phyloP scores from a whole-genome alignment of 1,139 yeast species.

The Hanseniaspora sp. region DNA sequence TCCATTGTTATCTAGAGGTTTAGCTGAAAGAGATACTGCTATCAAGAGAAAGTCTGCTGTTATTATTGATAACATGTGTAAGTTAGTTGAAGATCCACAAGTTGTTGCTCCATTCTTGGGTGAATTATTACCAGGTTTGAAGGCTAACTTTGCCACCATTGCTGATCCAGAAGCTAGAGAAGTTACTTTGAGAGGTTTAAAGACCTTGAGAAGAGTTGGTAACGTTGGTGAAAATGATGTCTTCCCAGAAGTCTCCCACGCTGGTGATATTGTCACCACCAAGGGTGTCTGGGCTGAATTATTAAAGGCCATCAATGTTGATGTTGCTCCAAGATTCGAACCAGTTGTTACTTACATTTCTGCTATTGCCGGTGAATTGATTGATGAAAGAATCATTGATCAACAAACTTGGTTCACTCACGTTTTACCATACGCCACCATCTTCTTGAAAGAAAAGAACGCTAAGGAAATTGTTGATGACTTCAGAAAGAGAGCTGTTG shows the following conservation, averaged over 20 bases:
- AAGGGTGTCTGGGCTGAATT: conserved; percentile 68
- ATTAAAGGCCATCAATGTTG: conserved; percentile 49
- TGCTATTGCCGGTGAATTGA: conserved; percentile 96
- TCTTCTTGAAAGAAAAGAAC: conserved; percentile 86
- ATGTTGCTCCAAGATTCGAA: conserved; percentile 56
- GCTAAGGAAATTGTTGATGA: conserved; percentile 86
- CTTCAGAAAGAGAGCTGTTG: conserved; percentile 91
- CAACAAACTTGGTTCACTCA: conserved; percentile 83
- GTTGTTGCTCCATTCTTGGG: conserved; percentile 98
- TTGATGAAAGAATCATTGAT: conserved; percentile 94
- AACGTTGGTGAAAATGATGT: conserved; percentile 79
- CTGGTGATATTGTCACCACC: conserved; percentile 90
- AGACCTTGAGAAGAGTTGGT: conserved; percentile 98
- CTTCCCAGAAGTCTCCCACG: conserved; percentile 94
- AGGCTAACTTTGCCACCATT: conserved; percentile 84
- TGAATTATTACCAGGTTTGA: conserved; percentile 90
- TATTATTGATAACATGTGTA: conserved; percentile 99
- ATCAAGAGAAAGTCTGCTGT: conserved; percentile 99
- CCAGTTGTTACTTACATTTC: conserved; percentile 73
- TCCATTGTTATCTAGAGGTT: conserved; percentile 97
- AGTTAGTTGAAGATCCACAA: conserved; percentile 99
- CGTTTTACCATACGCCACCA: conserved; percentile 87
- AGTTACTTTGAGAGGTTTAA: conserved; percentile 92
- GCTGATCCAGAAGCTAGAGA: conserved; percentile 99
- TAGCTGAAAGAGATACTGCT: conserved; percentile 98